Conservation (phyloP, 1,284 basidiomycete genomes). For the Neolentinus lepideus region DNA sequence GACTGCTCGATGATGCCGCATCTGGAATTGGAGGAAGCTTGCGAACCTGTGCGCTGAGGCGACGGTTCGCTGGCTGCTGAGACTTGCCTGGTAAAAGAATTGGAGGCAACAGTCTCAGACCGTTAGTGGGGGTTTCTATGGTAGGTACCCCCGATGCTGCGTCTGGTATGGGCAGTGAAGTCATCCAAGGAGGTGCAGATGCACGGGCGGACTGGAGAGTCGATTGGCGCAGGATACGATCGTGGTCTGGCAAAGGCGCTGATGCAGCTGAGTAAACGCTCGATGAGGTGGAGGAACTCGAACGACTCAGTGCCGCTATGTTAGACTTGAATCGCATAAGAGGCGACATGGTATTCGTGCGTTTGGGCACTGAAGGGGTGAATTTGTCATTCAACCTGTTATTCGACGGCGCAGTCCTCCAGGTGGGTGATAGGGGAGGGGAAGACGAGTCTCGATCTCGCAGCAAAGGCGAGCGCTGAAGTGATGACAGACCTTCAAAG, state of each 20-base stretch:
- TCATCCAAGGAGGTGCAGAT: background rate
- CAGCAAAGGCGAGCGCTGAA: background rate
- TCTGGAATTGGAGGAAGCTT: background rate
- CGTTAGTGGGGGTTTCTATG: background rate
- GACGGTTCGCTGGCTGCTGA: background rate
- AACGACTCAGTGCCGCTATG: background rate
- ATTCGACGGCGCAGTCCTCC: background rate
- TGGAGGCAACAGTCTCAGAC: background rate
- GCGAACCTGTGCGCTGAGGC: background rate
- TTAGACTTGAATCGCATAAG: background rate
- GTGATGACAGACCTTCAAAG: background rate
- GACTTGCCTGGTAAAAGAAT: background rate
- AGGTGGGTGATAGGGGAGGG: background rate
- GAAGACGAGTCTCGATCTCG: background rate
- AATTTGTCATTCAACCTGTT: background rate
- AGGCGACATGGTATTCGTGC: background rate
- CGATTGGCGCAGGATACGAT: background rate
- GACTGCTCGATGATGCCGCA: background rate
- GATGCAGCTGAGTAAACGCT: background rate
- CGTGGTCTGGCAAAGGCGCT: background rate
- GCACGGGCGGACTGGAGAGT: background rate
- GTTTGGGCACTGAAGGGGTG: background rate
- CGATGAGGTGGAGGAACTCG: background rate
- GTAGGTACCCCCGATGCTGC: background rate
- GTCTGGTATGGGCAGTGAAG: background rate